Evolutionary conservation across 306 rosid species (phyloP).

Genomic region (Hippophae rhamnoides): DNA sequence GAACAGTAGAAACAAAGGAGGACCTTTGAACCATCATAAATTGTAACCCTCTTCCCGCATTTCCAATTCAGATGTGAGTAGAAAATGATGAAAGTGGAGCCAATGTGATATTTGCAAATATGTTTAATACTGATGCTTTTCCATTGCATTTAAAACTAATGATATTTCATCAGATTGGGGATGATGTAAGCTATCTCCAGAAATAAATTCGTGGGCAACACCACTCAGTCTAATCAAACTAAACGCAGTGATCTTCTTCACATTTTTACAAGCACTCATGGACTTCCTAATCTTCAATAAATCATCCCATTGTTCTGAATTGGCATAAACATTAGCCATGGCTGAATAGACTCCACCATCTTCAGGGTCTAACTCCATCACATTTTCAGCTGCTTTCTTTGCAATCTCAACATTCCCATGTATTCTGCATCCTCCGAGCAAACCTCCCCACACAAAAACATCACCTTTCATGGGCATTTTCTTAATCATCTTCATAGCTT

Average conservation of each 20-base stretch:
- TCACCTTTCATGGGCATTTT: constrained; percentile 62
- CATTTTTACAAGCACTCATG: constrained; percentile 33
- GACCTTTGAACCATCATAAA: too few relatives aligned
- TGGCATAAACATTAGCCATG: constrained; percentile 63
- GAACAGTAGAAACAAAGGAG: too few relatives aligned
- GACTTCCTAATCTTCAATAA: constrained; percentile 44
- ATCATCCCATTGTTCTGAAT: constrained; percentile 57
- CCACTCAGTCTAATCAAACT: constrained; percentile 43
- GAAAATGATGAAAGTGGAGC: background rate
- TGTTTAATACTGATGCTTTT: constrained; percentile 14
- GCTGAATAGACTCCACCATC: constrained; percentile 78
- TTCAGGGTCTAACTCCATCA: constrained; percentile 60
- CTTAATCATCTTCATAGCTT: constrained; percentile 44
- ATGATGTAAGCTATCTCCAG: constrained; percentile 12
- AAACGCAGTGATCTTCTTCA: constrained; percentile 42
- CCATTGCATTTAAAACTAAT: constrained; percentile 11
- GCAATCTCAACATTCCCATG: constrained; percentile 65
- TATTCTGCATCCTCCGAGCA: constrained; percentile 67
- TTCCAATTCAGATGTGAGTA: too few relatives aligned
- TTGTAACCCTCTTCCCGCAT: too few relatives aligned
- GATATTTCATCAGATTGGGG: constrained; percentile 13
- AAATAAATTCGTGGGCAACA: constrained; percentile 14
- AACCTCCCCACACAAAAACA: constrained; percentile 72
- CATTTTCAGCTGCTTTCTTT: constrained; percentile 53
- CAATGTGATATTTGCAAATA: background rate